Base-by-base conservation (phyloP, 108 stramenopile genomes). In the Parietichytrium sp. region DNA sequence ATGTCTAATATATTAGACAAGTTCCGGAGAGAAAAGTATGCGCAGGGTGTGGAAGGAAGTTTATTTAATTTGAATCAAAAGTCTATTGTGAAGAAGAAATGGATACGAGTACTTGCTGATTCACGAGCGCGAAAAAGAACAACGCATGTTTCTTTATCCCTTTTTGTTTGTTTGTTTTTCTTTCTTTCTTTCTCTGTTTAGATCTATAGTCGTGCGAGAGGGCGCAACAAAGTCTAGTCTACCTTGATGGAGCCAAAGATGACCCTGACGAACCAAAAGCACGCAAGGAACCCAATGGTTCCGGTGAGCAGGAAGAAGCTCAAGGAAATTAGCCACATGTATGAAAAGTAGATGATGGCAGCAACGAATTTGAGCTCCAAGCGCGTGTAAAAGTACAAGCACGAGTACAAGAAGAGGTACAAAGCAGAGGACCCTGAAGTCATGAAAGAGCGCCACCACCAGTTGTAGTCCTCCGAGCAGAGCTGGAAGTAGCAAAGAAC, bases 401-500 rank as follows among this genome's bases (percentile, higher is more conserved):
- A 84, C 80, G 94, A 93, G 91, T 99, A 99, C 48, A 93, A 29
- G 84, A 99, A 97, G 52, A 99, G 89, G 86, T 98, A 99, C 2
- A 90, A 25, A 3, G 95, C 97, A 31, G 96, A 93, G 13, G 93
- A 92, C 16, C 96, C 97, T 81, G 95, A 89, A 79, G 96, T 96
- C 49, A 90, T 86, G 85, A 99, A 97, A 3, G 95, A 94, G 54
- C 96, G 95, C 98, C 98, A 99, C 98, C 97, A 98, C 98, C 98
- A 99, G 81, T 92, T 88, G 87, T 98, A 96, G 86, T 99, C 96
- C 88, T 99, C 98, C 4, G 84, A 86, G 83, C 97, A 97, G n/a
- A 99, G 92, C 92, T 99, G 97, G 81, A 98, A 91, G 91, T 99
- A 99, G 85, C 91, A 91, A 88, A 98, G 87, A 20, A 99, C 97